A percentile compares a stretch with the other conserved stretches of the same genome.
Evolutionary conservation across 2,329 filamentous ascomycete species (phyloP).

Genomic region (Pochonia chlamydosporia): DNA sequence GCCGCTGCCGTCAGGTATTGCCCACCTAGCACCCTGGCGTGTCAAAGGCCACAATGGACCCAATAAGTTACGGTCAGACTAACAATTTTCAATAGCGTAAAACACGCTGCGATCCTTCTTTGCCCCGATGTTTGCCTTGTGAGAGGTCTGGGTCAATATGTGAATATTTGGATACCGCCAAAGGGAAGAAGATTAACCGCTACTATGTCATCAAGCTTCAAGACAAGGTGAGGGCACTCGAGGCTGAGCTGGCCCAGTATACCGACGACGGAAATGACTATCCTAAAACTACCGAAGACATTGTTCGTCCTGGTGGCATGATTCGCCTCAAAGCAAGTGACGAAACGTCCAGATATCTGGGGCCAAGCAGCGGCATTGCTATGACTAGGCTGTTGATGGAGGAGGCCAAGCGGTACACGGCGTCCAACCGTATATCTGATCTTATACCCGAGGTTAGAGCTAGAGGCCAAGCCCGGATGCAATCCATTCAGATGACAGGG

Average conservation of each 20-base stretch:
- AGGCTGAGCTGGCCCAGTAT: slow-evolving; percentile 72
- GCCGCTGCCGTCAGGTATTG: slow-evolving; percentile 68
- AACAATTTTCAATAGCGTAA: slow-evolving; percentile 60
- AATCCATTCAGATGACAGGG: slow-evolving; percentile 49
- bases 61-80: slow-evolving; percentile 9
- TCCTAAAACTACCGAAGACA: slow-evolving; percentile 70
- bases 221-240: slow-evolving; percentile 75
- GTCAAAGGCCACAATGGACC: too few relatives aligned
- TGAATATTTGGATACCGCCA: slow-evolving; percentile 91
- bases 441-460: slow-evolving; percentile 71
- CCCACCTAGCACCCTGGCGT: background rate
- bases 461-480: slow-evolving; percentile 51
- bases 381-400: slow-evolving; percentile 96
- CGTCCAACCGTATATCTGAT: slow-evolving; percentile 85
- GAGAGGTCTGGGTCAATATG: slow-evolving; percentile 86
- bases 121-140: slow-evolving; percentile 88
- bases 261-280: slow-evolving; percentile 70
- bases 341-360: slow-evolving; percentile 81
- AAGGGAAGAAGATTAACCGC: slow-evolving; percentile 78
- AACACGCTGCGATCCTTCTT: slow-evolving; percentile 87
- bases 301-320: slow-evolving; percentile 79
- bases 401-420: slow-evolving; percentile 87
- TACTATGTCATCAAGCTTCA: slow-evolving; percentile 91
- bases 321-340: slow-evolving; percentile 81
- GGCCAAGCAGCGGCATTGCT: slow-evolving; percentile 90